Base-by-base conservation (phyloP, 2,329 filamentous ascomycete species). In the Xylariaceae sp. region DNA sequence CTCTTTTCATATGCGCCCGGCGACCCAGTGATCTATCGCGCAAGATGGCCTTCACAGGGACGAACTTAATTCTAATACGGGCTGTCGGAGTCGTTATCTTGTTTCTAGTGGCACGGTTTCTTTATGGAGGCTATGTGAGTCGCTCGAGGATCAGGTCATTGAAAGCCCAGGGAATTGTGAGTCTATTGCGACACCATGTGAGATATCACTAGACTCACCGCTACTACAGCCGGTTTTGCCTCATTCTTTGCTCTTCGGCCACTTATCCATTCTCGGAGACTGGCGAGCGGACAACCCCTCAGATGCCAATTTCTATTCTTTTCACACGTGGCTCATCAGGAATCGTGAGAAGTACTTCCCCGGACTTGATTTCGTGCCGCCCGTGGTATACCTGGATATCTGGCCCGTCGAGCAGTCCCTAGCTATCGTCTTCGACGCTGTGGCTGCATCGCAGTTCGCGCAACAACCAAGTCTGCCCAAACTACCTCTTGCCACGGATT, bases 301-400 rank as follows among this genome's bases (percentile, higher is more conserved):
- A 5, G 67, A 69, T 56, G 53, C 59, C 26, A 67, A 67, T 41
- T 59, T 64, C 8, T 64, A 64, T 21, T 21, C 57, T 7, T 60
- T 68, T 35, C 60, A 66, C 49, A 24, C 13, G 7, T 68, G 65
- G 65, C 59, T 69, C 2, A 50, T 50, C 13, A 47, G 40, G n/a
- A 65, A 67, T 36, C 55, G 51, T 10, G 51, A 57, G 43, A 61
- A 45, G 33, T 67, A 67, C 44, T 68, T 67, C 35, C 64, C 67
- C 1, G 62, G 47, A 6, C 37, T 48, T 7, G 57, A 66, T 16
- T 58, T 43, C 10, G 39, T 62, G 8, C 67, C 67, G 0, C 61
- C 65, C 1, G 59, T 69, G 1, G 50, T 68, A 6, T 69, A 69
- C 35, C 5, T 67, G 7, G 67, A 69, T 24, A 50, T 67, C 9